Base-by-base conservation (phyloP, 345 rosid species). In the Alliaria petiolata region DNA sequence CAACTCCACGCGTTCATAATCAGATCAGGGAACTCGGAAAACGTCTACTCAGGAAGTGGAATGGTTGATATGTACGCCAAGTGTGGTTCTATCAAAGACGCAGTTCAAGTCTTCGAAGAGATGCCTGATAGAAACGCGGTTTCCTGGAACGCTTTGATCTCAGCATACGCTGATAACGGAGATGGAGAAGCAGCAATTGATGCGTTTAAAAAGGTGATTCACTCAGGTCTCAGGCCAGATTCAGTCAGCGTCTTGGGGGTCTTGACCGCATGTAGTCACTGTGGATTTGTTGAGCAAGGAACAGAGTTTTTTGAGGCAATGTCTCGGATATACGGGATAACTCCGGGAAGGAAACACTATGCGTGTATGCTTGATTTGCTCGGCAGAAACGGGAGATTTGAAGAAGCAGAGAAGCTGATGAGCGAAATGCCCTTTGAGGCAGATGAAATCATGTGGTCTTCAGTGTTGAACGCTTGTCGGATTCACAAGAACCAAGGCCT, bases 361-460 rank as follows among this genome's bases (percentile, higher is more conserved):
- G 78, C 85, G 6, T 87, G 85, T 16, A 76, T 89, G 85, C 76
- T 91, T 15, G 96, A 93, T 72, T 40, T 85, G 74, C 77, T 93
- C 28, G 87, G 89, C 49, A 76, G 97, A 68, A 83, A 81, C 2
- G 98, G 89, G 65, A 49, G 69, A 46, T 91, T 93, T 51, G 65
- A 64, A 39, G 85, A 91, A 71, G 93, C 89, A 49, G 90, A 87
- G 83, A 84, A 77, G 67, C 62, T 86, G 79, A 87, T 93, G 65
- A 75, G 64, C 30, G 62, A 76, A 76, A 87, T 91, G 95, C 97
- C 96, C 42, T 84, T 81, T 74, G 83, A 84, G 65, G 87, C 93
- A 3, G 95, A 91, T 20, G 92, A 93, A 84, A 79, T 93, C 12
- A 82, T 91, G 80, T 91, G 92, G 98, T 85, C 95, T 13, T 89